Conservation (phyloP, 2,329 filamentous ascomycete species). For the Ophiostoma pallidulum region DNA sequence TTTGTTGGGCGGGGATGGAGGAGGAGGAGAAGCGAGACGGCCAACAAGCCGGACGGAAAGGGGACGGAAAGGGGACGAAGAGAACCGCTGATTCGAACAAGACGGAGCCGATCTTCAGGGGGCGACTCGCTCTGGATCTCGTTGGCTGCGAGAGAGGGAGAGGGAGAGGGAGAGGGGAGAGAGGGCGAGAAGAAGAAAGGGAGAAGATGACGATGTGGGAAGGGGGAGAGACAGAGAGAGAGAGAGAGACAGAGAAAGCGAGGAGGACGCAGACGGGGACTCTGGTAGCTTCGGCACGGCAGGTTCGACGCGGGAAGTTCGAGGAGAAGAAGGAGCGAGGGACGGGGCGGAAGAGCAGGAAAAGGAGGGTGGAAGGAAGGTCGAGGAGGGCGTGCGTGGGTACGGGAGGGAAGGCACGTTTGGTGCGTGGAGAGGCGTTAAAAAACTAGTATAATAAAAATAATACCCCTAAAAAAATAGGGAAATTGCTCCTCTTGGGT, state of each 20-base stretch:
- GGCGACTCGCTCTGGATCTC: no score
- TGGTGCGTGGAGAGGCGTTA: slow-evolving; percentile 13
- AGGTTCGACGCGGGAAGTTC: not conserved
- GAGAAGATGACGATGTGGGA: not conserved
- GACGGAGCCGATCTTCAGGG: no score
- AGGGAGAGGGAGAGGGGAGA: not conserved
- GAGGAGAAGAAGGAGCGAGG: not conserved
- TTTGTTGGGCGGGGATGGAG: no score
- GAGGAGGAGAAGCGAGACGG: no score
- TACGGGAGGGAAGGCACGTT: slow-evolving; percentile 7
- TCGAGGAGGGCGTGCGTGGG: not conserved
- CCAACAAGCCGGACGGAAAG: no score
- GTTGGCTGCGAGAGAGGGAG: no score
- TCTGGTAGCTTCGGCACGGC: not conserved
- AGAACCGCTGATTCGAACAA: no score
- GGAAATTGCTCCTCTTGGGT: slow-evolving; percentile 11
- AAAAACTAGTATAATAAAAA: slow-evolving; percentile 13
- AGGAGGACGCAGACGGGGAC: not conserved
- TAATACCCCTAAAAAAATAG: slow-evolving; percentile 14
- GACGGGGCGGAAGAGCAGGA: slow-evolving; percentile 14
- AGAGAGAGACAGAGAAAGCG: not conserved
- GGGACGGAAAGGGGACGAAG: no score
- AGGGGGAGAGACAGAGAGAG: not conserved
- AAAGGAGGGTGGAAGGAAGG: slow-evolving; percentile 6
- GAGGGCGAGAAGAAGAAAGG: not conserved